These are phyloP conservation scores for Komagataella mondaviorum DNA, from an alignment of 805 yeast species.

Conservation along the genomic window DNA sequence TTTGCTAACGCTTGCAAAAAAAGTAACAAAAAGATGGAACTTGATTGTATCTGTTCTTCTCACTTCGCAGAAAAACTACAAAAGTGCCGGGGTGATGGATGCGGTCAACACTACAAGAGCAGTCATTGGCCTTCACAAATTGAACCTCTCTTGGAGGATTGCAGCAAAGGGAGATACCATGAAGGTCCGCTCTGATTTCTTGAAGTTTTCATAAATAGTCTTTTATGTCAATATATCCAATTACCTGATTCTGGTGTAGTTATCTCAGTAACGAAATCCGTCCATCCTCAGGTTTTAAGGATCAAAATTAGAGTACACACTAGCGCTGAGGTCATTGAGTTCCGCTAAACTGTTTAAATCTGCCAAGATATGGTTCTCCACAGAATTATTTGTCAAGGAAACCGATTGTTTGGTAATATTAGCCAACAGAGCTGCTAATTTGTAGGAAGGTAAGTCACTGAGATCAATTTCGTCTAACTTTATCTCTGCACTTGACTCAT, in stretches of 20 bases:
- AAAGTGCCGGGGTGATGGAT: conserved; percentile 6
- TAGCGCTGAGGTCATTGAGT: conserved; percentile 79
- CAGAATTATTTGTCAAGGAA: conserved; percentile 14
- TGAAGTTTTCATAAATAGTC: not conserved
- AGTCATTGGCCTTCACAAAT: conserved; percentile 4
- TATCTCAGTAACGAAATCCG: not conserved
- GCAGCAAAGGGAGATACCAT: conserved; percentile 4
- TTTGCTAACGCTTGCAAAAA: conserved; percentile 8
- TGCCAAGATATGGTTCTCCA: conserved; percentile 16
- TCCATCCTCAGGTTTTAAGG: conserved; percentile 3
- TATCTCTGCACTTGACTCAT: conserved; percentile 2
- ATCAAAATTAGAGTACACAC: conserved; percentile 71
- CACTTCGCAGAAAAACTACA: conserved; percentile 4
- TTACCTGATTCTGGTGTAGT: not conserved
- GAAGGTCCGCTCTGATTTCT: conserved; percentile 3
- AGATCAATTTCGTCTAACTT: not conserved
- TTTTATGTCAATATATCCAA: not conserved
- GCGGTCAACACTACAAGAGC: conserved; percentile 4
- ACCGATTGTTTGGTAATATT: conserved; percentile 52
- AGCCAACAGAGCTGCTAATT: conserved; percentile 62
- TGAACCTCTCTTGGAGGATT: conserved; percentile 5
- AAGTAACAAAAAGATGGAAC: not conserved
- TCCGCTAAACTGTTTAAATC: conserved; percentile 40
- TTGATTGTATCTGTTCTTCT: conserved; percentile 6
- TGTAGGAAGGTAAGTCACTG: conserved; percentile 14